Base-by-base conservation (phyloP, 805 yeast species). In the Millerozyma acaciae region DNA sequence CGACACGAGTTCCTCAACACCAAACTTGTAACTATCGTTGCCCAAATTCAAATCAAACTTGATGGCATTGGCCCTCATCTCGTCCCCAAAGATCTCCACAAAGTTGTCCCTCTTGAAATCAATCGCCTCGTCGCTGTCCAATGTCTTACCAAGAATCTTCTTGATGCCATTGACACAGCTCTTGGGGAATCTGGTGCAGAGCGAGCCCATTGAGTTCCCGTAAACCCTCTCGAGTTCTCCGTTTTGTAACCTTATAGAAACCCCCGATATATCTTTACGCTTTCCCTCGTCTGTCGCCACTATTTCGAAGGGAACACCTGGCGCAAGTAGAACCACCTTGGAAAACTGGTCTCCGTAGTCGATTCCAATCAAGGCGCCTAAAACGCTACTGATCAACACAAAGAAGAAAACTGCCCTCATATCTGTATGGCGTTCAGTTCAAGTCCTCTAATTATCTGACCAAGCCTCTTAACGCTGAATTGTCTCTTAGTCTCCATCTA, bases 261-360 rank as follows among this genome's bases (percentile, higher is more conserved):
- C 47, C 1, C 94, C 96, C 4, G 89, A 73, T 4, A 80, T 66
- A 48, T 90, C 97, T 55, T 93, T 93, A 37, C 98, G 72, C 59
- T 88, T 86, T 3, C 96, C 82, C 49, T 93, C 97, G 16, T 86
- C 81, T 4, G 97, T 86, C 40, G 93, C 65, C 9, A 93, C 81
- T 25, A 93, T 73, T 50, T 93, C 97, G 52, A 89, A 80, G 10
- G 88, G 83, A 14, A 87, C 78, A 8, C 88, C 86, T 0, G 97
- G 97, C 0, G 96, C 96, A 25, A 93, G 84, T 28, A 93, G 66
- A 31, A 81, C 85, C 2, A 95, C 87, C 55, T 93, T 93, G 16
- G 88, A 76, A 65, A 69, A 84, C 50, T 88, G 90, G 35, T 84
- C 82, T 33, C 98, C 98, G 51, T 73, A 80, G 55, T 93, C 98